Evolutionary conservation across 192 early-diverging fungal genomes (phyloP).

Genomic region (Geranomyces variabilis): DNA sequence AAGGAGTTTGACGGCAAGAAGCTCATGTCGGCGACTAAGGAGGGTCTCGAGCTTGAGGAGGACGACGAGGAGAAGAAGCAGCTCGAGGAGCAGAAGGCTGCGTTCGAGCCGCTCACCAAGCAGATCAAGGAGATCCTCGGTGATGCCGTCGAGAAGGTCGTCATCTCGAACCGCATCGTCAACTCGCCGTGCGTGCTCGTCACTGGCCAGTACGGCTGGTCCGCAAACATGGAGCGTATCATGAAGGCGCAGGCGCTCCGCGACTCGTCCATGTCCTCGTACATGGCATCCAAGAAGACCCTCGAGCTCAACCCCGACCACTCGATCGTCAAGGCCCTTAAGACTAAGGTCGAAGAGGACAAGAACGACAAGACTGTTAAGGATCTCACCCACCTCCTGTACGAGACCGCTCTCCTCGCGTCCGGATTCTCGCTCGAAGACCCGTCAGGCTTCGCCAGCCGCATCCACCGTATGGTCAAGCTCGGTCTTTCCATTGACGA

Average conservation of each 20-base stretch:
- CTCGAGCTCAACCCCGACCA: conserved; percentile 96
- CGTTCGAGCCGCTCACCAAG: conserved; percentile 90
- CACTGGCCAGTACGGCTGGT: conserved; percentile 99
- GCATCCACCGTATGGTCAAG: conserved; percentile 99
- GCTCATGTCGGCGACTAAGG: conserved; percentile 97
- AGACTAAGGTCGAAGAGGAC: conserved; percentile 89
- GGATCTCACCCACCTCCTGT: conserved; percentile 92
- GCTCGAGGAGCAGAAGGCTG: conserved; percentile 91
- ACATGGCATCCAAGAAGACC: conserved; percentile 99
- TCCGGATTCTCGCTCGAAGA: conserved; percentile 99
- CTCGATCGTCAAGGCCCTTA: conserved; percentile 93
- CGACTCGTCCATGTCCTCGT: conserved; percentile 97
- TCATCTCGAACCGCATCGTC: conserved; percentile 92
- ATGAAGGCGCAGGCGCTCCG: conserved; percentile 99
- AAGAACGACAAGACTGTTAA: conserved; percentile 99
- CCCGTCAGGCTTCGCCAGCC: conserved; percentile 85
- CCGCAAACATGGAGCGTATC: conserved; percentile 99
- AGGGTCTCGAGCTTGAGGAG: conserved; percentile 98
- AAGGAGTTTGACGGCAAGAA: conserved; percentile 99
- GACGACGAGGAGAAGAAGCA: conserved; percentile 97
- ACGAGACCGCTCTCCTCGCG: conserved; percentile 90
- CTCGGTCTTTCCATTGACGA: conserved; percentile 96
- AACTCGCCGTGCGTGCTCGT: conserved; percentile 98
- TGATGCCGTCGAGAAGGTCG: conserved; percentile 96
- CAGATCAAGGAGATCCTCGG: conserved; percentile 98